Conservation (phyloP, 148 eudicot species). For the Silene conica region DNA sequence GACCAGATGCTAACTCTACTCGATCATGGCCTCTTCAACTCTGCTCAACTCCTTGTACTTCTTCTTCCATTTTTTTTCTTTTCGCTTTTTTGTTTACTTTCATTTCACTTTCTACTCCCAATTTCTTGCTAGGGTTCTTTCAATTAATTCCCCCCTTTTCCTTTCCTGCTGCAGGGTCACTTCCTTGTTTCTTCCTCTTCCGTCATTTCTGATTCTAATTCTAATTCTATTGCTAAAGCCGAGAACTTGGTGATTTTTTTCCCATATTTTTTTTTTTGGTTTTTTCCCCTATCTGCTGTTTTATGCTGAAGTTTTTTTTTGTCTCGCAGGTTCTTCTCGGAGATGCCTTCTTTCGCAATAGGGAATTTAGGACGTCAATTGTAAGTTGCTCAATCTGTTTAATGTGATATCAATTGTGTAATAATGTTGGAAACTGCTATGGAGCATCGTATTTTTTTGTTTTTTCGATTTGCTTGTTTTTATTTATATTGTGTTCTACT, state of each 20-base stretch:
- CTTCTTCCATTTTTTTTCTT: background rate
- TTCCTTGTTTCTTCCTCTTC: constrained; percentile 78
- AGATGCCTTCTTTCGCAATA: constrained; percentile 69
- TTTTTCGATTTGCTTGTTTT: no score
- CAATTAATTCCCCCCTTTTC: background rate
- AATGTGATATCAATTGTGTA: background rate
- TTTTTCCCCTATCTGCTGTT: background rate
- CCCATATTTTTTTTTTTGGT: background rate
- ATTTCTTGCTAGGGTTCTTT: background rate
- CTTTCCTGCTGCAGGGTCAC: constrained; percentile 41
- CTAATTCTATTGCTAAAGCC: constrained; percentile 63
- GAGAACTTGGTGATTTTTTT: constrained; percentile 59
- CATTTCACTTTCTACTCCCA: background rate
- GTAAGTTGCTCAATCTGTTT: constrained; percentile 43
- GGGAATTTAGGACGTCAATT: constrained; percentile 80
- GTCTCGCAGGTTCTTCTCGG: constrained; percentile 68
- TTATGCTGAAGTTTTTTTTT: background rate
- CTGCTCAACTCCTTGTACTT: constrained; percentile 84
- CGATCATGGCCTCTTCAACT: constrained; percentile 76
- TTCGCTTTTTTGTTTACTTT: background rate
- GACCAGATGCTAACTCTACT: constrained; percentile 69
- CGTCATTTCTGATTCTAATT: constrained; percentile 46
- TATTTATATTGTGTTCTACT: no score
- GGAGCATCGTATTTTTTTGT: no score
- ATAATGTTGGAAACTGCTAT: no score